Percentiles rank a stretch among this genome's conserved stretches.
These are phyloP conservation scores for Fulvia fulva DNA, from an alignment of 2,329 filamentous ascomycete species.

Conservation along the genomic window DNA sequence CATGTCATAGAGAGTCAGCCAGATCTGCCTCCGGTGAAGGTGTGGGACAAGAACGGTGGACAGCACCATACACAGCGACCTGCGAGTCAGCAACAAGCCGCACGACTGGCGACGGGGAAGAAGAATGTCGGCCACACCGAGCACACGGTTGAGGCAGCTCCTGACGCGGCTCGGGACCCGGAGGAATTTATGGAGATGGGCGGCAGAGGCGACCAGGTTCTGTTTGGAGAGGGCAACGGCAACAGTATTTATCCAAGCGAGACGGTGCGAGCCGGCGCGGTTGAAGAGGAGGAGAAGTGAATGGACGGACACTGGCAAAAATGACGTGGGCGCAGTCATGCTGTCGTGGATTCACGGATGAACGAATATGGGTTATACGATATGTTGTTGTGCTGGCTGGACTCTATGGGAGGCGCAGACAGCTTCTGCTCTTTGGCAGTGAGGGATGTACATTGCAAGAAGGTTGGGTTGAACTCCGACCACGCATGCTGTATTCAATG, in stretches of 20 bases:
- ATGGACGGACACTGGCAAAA: background rate
- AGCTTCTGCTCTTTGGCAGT: too few relatives aligned
- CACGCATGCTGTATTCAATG: too few relatives aligned
- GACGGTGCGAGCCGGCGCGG: constrained; percentile 19
- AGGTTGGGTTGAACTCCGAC: too few relatives aligned
- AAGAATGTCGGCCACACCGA: constrained; percentile 38
- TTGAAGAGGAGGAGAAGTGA: constrained; percentile 6
- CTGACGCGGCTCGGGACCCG: constrained; percentile 63
- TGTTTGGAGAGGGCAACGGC: constrained; percentile 62
- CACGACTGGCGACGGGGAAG: constrained; percentile 8
- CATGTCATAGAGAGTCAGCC: constrained; percentile 55
- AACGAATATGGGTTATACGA: too few relatives aligned
- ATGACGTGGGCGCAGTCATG: background rate
- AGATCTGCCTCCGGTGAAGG: constrained; percentile 61
- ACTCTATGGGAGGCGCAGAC: too few relatives aligned
- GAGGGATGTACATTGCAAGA: too few relatives aligned
- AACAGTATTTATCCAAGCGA: constrained; percentile 29
- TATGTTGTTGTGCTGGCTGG: too few relatives aligned
- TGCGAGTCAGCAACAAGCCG: constrained; percentile 15
- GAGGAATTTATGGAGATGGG: constrained; percentile 81
- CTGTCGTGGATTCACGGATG: too few relatives aligned
- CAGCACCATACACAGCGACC: constrained; percentile 26
- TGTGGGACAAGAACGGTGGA: constrained; percentile 69
- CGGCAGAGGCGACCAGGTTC: constrained; percentile 74
- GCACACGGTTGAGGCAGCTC: constrained; percentile 58